A percentile compares a stretch with the other conserved stretches of the same genome.
Evolutionary conservation across 2,329 filamentous ascomycete genomes (phyloP).

Genomic region (Verticillium nonalfalfae): DNA sequence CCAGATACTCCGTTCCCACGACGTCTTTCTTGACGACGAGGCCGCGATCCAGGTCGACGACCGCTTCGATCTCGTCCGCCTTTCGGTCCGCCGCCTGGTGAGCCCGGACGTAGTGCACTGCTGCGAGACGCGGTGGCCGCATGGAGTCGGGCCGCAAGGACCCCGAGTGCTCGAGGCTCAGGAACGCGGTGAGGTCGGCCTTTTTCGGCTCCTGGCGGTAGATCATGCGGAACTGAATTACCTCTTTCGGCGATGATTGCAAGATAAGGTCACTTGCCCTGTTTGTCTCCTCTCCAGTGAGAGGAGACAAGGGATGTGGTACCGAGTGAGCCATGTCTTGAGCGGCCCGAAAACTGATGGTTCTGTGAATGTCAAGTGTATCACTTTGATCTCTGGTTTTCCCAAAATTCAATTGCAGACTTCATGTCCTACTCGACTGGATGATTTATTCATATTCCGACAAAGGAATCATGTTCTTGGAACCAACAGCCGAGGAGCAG

Average conservation of each 20-base stretch:
- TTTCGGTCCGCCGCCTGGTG: constrained; percentile 15
- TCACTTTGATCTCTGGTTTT: too few relatives aligned
- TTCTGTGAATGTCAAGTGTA: too few relatives aligned
- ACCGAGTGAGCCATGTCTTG: constrained; percentile 1
- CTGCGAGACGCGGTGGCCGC: constrained; percentile 6
- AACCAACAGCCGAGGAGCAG: not conserved
- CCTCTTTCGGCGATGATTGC: constrained; percentile 17
- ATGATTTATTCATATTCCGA: constrained; percentile 19
- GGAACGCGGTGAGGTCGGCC: constrained; percentile 25
- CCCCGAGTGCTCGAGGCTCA: constrained; percentile 24
- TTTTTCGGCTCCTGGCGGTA: constrained; percentile 35
- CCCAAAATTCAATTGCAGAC: too few relatives aligned
- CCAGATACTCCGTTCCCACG: constrained; percentile 20
- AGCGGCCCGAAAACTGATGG: not conserved
- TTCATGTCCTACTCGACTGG: too few relatives aligned
- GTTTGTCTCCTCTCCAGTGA: constrained; percentile 21
- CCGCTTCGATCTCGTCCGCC: constrained; percentile 23
- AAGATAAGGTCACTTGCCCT: constrained; percentile 26
- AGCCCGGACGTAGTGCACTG: constrained; percentile 3
- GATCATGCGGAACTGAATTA: constrained; percentile 31
- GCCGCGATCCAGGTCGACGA: constrained; percentile 21
- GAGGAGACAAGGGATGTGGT: constrained; percentile 24
- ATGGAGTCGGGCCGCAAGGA: constrained; percentile 14
- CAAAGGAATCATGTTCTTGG: constrained; percentile 14
- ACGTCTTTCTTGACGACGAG: constrained; percentile 18